Conservation (phyloP, 768 basidiomycete genomes). For the Favolaschia claudopus region DNA sequence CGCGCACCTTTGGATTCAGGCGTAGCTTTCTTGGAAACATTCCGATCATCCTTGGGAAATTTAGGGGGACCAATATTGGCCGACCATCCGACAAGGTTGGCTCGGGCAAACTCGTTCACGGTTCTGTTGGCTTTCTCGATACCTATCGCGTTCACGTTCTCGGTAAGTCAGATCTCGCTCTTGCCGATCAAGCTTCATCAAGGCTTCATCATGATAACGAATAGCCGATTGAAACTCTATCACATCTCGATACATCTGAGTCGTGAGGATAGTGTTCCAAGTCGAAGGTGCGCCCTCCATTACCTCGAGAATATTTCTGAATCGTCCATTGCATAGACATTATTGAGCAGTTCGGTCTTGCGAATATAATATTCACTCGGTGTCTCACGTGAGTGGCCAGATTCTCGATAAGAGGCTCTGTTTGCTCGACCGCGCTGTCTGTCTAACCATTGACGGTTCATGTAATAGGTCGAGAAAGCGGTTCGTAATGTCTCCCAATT, state of each 20-base stretch:
- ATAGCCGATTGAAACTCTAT: constrained; percentile 30
- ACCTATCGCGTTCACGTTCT: neutral
- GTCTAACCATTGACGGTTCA: constrained; percentile 41
- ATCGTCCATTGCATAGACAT: too few relatives aligned
- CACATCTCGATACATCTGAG: too few relatives aligned
- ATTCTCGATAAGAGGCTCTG: neutral
- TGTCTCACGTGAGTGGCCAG: too few relatives aligned
- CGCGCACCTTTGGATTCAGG: neutral
- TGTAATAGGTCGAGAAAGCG: constrained; percentile 37
- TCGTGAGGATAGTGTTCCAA: constrained; percentile 36
- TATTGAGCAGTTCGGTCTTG: too few relatives aligned
- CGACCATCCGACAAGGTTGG: neutral
- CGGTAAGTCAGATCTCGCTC: neutral
- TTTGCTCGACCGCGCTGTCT: constrained; percentile 35
- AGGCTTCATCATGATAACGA: constrained; percentile 28
- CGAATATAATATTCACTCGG: too few relatives aligned
- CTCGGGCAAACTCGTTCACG: neutral
- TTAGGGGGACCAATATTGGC: neutral
- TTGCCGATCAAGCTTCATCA: constrained; percentile 9
- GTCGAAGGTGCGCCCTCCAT: constrained; percentile 34
- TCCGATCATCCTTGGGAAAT: too few relatives aligned
- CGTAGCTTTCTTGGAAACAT: too few relatives aligned
- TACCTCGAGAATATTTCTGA: too few relatives aligned
- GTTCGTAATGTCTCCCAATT: constrained; percentile 38
- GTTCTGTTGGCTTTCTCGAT: neutral